phyloP scores from a whole-genome alignment of 2,329 filamentous ascomycete genomes.

The Stagonosporopsis vannaccii region DNA sequence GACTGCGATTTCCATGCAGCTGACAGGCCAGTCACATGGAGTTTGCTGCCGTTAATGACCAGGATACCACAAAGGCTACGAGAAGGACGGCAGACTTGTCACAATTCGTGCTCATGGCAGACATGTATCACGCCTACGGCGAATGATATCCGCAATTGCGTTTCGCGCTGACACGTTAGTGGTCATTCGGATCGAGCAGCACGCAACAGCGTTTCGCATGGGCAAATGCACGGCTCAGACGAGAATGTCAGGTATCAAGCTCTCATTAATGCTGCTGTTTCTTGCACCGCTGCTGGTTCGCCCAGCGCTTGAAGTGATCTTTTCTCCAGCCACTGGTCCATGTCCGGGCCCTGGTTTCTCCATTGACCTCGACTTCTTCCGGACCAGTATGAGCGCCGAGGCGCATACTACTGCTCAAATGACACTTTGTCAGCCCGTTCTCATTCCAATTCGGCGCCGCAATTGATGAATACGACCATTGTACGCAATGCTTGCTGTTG shows the following conservation, averaged over 20 bases:
- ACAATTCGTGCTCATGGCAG: not conserved
- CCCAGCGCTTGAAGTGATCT: constrained; percentile 37
- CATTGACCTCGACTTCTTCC: constrained; percentile 21
- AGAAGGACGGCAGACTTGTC: not conserved
- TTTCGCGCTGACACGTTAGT: not conserved
- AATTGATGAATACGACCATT: constrained; percentile 44
- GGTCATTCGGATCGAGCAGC: not conserved
- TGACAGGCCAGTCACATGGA: no score
- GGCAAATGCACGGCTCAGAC: not conserved
- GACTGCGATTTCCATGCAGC: no score
- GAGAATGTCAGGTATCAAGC: not conserved
- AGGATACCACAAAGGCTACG: not conserved
- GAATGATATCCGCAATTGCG: not conserved
- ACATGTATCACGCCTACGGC: not conserved
- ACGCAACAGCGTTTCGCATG: not conserved
- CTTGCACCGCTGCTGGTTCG: constrained; percentile 39
- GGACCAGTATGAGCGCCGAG: constrained; percentile 30
- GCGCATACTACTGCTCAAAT: constrained; percentile 43
- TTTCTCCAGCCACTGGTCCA: constrained; percentile 46
- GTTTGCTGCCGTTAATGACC: not conserved
- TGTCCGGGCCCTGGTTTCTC: constrained; percentile 15
- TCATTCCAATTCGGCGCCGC: constrained; percentile 38
- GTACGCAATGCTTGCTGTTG: constrained; percentile 38
- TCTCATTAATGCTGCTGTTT: constrained; percentile 22
- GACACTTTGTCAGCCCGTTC: constrained; percentile 43